A percentile compares a stretch with the other conserved stretches of the same genome.
phyloP scores from a whole-genome alignment of 495 filamentous ascomycete species.

The Xylaria telfairii region DNA sequence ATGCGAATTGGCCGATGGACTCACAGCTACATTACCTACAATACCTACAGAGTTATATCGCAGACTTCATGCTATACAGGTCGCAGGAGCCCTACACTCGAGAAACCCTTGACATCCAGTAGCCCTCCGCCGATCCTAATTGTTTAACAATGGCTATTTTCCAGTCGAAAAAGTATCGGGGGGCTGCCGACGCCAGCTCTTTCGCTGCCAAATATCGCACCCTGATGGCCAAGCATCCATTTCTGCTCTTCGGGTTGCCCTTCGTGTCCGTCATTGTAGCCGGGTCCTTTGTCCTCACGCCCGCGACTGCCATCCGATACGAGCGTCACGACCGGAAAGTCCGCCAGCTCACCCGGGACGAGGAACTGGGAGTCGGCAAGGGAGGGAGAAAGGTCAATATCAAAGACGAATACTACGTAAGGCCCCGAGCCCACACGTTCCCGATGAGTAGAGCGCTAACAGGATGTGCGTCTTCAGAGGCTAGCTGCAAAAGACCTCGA shows the following conservation, averaged over 20 bases:
- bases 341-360: conserved; percentile 78
- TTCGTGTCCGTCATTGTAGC: conserved; percentile 93
- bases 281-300: conserved; percentile 91
- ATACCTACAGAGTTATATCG: background rate
- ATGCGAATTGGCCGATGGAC: background rate
- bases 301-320: conserved; percentile 90
- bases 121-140: background rate
- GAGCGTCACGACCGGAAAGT: conserved; percentile 90
- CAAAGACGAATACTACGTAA: conserved; percentile 92
- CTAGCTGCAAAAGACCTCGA: conserved; percentile 91
- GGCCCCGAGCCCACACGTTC: conserved; percentile 39
- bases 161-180: conserved; percentile 72
- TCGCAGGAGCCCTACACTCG: background rate
- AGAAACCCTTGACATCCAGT: background rate
- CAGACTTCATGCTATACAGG: background rate
- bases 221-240: conserved; percentile 74
- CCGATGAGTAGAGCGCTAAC: conserved; percentile 16
- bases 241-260: conserved; percentile 93
- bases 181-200: conserved; percentile 62
- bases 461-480: conserved; percentile 57
- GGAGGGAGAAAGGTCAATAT: conserved; percentile 75
- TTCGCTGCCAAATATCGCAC: conserved; percentile 78
- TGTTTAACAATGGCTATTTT: conserved; percentile 70
- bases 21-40: too few relatives aligned
- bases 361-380: conserved; percentile 80